These are phyloP conservation scores for Citrullus amarus DNA, from an alignment of 306 rosid species.

Conservation along the genomic window DNA sequence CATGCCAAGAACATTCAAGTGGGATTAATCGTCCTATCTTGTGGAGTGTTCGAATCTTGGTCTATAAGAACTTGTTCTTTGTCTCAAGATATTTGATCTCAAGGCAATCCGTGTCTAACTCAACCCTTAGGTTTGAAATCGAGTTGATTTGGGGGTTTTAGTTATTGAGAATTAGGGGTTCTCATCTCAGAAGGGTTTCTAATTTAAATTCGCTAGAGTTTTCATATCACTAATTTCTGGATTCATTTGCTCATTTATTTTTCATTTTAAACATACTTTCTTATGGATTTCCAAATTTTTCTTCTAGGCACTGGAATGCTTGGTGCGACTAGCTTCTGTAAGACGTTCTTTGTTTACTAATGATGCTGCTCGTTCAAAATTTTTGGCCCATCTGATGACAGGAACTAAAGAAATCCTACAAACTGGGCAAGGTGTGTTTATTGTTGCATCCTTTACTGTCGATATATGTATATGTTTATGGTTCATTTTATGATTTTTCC, in stretches of 20 bases:
- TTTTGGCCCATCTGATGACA: conserved; percentile 97
- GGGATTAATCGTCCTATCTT: no score
- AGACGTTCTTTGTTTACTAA: conserved; percentile 96
- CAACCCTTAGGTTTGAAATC: no score
- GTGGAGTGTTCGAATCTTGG: no score
- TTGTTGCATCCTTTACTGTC: conserved; percentile 19
- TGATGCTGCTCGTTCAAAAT: conserved; percentile 94
- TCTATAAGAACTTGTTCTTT: no score
- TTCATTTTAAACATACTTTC: conserved; percentile 19
- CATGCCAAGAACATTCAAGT: no score
- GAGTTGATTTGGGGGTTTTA: no score
- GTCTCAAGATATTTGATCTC: no score
- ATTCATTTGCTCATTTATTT: conserved; percentile 15
- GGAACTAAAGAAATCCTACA: conserved; percentile 99
- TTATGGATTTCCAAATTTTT: conserved; percentile 29
- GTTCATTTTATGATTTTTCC: not conserved
- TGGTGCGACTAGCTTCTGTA: conserved; percentile 97
- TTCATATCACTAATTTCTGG: not conserved
- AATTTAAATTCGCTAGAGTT: no score
- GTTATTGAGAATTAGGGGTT: no score
- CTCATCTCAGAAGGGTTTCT: no score
- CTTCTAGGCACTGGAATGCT: conserved; percentile 97
- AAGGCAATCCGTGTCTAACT: no score
- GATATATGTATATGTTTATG: conserved; percentile 1
- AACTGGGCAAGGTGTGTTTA: conserved; percentile 89